A percentile compares a stretch with the other conserved stretches of the same genome.
Conservation (phyloP, 129 eudicot genomes). For the Tagetes patula region DNA sequence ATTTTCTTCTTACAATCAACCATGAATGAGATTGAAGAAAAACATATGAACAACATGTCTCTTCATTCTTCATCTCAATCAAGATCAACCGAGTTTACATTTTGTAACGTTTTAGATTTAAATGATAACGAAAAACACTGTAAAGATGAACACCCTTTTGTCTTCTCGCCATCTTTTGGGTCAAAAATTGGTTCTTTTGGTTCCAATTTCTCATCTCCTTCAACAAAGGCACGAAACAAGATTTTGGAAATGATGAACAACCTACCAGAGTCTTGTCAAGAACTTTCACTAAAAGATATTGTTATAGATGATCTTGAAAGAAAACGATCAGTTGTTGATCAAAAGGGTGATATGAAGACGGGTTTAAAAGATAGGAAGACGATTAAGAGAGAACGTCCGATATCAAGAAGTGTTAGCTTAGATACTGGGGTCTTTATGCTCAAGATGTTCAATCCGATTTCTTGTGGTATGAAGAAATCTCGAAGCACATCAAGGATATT, state of each 20-base stretch:
- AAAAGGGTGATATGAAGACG: slow-evolving; percentile 17
- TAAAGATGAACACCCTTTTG: slow-evolving; percentile 3
- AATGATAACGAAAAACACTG: not conserved
- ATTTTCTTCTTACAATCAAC: slow-evolving; percentile 9
- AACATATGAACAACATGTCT: slow-evolving; percentile 16
- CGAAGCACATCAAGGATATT: slow-evolving; percentile 17
- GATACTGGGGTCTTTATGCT: slow-evolving; percentile 55
- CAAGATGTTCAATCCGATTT: slow-evolving; percentile 50
- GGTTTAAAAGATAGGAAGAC: slow-evolving; percentile 14
- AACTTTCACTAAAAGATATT: slow-evolving; percentile 57
- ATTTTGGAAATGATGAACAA: slow-evolving; percentile 39
- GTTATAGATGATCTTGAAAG: slow-evolving; percentile 38
- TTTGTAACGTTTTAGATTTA: not conserved
- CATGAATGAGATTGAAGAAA: not conserved
- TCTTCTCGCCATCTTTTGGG: slow-evolving; percentile 20
- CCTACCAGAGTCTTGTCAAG: slow-evolving; percentile 53
- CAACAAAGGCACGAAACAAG: slow-evolving; percentile 28
- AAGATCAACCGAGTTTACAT: slow-evolving; percentile 29
- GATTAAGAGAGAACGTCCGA: slow-evolving; percentile 7
- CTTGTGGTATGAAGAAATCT: slow-evolving; percentile 35
- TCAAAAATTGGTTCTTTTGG: slow-evolving; percentile 5
- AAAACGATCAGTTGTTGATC: not conserved
- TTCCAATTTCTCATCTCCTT: slow-evolving; percentile 15
- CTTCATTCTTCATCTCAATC: slow-evolving; percentile 25
- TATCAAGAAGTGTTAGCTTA: slow-evolving; percentile 55